Conservation (phyloP, 2,329 filamentous ascomycete species). For the Akanthomyces uredinophilus region DNA sequence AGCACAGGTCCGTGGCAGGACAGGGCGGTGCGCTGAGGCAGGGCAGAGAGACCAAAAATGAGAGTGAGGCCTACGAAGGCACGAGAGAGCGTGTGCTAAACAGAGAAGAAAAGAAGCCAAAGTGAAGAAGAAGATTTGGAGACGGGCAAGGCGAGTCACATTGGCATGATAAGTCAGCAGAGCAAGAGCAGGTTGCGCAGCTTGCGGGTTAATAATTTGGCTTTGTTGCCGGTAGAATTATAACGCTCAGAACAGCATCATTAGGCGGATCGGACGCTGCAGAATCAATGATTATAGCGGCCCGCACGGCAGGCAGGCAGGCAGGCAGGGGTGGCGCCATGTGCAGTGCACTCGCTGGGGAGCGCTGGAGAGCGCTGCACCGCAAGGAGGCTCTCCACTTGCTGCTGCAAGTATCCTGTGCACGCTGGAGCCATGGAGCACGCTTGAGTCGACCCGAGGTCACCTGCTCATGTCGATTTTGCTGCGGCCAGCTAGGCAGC, state of each 20-base stretch:
- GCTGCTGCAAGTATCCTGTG: not conserved
- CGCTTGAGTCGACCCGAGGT: constrained; percentile 5
- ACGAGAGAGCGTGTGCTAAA: constrained; percentile 1
- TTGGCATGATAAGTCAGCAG: constrained; percentile 16
- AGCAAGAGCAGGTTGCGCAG: not conserved
- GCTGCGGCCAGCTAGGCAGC: not conserved
- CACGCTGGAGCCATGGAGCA: not conserved
- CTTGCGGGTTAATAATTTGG: not conserved
- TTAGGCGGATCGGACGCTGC: not conserved
- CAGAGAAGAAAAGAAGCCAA: not conserved
- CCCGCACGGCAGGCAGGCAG: too few species aligned
- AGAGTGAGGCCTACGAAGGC: constrained; percentile 8
- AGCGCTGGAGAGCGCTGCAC: not conserved
- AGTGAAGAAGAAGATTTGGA: constrained; percentile 2
- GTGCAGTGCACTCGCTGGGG: not conserved
- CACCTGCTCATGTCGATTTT: constrained; percentile 11
- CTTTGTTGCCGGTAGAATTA: too few species aligned
- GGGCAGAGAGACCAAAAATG: constrained; percentile 2
- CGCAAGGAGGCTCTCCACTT: not conserved
- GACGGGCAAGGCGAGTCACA: constrained; percentile 9
- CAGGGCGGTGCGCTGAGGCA: not conserved
- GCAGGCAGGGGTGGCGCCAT: not conserved
- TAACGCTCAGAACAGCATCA: not conserved
- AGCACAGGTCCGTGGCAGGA: not conserved
- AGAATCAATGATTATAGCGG: not conserved